Evolutionary conservation across 768 basidiomycete genomes (phyloP), one percentile per base, ranked within the genome.

Genomic region (Pleurotus citrinopileatus): DNA sequence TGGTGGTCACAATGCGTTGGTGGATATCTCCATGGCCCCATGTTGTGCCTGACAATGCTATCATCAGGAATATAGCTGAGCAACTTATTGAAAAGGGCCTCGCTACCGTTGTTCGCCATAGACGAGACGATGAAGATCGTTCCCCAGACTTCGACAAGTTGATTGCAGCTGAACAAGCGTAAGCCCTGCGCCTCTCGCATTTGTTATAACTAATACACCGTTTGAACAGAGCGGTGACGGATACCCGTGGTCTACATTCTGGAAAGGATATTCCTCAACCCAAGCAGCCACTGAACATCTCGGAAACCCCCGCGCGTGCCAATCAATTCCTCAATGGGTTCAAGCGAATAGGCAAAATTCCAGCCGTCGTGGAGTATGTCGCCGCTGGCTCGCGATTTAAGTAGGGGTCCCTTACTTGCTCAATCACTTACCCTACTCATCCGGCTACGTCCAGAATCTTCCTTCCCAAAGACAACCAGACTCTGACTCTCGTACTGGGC

Each of bases 121-220:
- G 86, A 64, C 84, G 92, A 19, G 95, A 96, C 60, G 96, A 98
- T 64, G 96, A 98, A 68, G 91, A 95, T 61, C 83, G 95, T 43
- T 95, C 95, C n/a, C 80, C 88, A 4, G 96, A 98, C 65, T 93
- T 94, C 59, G 97, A 99, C 73, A 94, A 93, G 72, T 75, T 98
- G 40, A 94, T 98, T 80, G 84, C 87, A 25, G 97, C 94, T 6
- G 96, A 99, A 68, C 93, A 95, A 73, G 73, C 73, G 94, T 95
- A 61, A 70, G 90, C 17, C 15, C 9, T 44, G 48, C 22, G 22
- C 25, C 15, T 12, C 22, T 51, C 3, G 28, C 17, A 2, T 29
- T 29, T 37, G 42, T 36, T 38, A 57, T 61, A 50, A 60, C 29
- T 57, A n/a, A n/a, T n/a, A n/a, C 53, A 47, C 43, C 54, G 25